phyloP scores from a whole-genome alignment of 2,329 filamentous ascomycete genomes.

The Beauveria bassiana region DNA sequence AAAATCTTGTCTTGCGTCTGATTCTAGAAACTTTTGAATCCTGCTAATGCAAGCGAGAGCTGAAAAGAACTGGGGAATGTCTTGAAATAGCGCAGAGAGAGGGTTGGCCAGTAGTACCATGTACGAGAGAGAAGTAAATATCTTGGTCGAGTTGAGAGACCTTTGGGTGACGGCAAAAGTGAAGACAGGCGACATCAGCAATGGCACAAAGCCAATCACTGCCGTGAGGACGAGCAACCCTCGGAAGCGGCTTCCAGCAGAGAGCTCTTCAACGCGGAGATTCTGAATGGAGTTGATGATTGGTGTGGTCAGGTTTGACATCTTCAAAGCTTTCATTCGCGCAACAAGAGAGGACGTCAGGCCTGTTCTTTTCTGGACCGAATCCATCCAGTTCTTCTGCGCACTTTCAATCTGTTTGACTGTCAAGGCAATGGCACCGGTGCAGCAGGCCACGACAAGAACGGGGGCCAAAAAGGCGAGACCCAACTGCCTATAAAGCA shows the following conservation, averaged over 20 bases:
- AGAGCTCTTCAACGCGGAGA: slow-evolving; percentile 17
- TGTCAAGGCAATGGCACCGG: slow-evolving; percentile 11
- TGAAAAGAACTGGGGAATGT: slow-evolving; percentile 4
- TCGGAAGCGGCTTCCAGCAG: slow-evolving; percentile 14
- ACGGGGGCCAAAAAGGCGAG: slow-evolving; percentile 18
- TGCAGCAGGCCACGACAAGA: slow-evolving; percentile 15
- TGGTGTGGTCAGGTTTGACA: slow-evolving; percentile 26
- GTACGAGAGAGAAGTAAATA: slow-evolving; percentile 17
- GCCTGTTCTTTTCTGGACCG: slow-evolving; percentile 34
- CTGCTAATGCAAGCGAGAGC: slow-evolving; percentile 7
- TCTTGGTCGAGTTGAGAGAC: slow-evolving; percentile 14
- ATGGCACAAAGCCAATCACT: slow-evolving; percentile 22
- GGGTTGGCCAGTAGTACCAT: slow-evolving; percentile 14
- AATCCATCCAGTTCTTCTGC: slow-evolving; percentile 29
- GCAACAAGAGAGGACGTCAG: slow-evolving; percentile 32
- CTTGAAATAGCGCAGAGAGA: slow-evolving; percentile 12
- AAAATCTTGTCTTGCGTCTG: slow-evolving; percentile 7
- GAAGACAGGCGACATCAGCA: slow-evolving; percentile 22
- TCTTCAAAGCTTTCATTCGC: slow-evolving; percentile 40
- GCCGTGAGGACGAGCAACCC: slow-evolving; percentile 9
- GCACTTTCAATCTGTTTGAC: too few relatives aligned
- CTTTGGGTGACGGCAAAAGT: slow-evolving; percentile 17
- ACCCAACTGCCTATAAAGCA: slow-evolving; percentile 22
- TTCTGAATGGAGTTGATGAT: slow-evolving; percentile 20
- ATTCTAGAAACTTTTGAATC: slow-evolving; percentile 12